Evolutionary conservation across 345 rosid genomes (phyloP).

Genomic region (Salix exigua): DNA sequence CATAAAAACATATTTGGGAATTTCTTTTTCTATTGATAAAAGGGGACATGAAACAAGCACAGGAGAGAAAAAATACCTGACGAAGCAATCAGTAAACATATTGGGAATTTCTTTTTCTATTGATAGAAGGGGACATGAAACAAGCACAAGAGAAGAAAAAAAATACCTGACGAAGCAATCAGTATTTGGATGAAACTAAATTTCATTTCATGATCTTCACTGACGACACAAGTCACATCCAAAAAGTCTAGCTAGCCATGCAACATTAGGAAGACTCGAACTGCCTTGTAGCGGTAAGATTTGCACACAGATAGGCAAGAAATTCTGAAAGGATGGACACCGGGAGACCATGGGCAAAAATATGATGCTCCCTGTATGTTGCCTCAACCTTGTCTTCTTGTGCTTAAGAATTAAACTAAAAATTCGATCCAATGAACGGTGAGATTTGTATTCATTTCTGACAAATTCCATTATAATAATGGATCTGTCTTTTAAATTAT

Average conservation of each 20-base stretch:
- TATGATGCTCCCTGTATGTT: not conserved
- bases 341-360: not conserved
- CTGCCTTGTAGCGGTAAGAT: not conserved
- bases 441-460: too few species aligned
- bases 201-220: not conserved
- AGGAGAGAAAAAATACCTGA: not conserved
- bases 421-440: not conserved
- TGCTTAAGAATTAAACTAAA: not conserved
- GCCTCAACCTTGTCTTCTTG: not conserved
- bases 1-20: not conserved
- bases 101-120: not conserved
- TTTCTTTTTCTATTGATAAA: not conserved
- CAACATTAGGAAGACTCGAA: not conserved
- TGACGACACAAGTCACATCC: not conserved
- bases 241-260: not conserved
- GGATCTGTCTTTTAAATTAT: not conserved
- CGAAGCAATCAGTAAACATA: not conserved
- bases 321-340: not conserved
- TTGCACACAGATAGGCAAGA: not conserved
- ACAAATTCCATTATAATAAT: too few species aligned
- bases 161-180: not conserved
- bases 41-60: not conserved
- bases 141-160: not conserved
- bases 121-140: not conserved
- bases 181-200: not conserved